These are phyloP conservation scores for Saraca asoca DNA, from an alignment of 331 rosid species.

Conservation along the genomic window DNA sequence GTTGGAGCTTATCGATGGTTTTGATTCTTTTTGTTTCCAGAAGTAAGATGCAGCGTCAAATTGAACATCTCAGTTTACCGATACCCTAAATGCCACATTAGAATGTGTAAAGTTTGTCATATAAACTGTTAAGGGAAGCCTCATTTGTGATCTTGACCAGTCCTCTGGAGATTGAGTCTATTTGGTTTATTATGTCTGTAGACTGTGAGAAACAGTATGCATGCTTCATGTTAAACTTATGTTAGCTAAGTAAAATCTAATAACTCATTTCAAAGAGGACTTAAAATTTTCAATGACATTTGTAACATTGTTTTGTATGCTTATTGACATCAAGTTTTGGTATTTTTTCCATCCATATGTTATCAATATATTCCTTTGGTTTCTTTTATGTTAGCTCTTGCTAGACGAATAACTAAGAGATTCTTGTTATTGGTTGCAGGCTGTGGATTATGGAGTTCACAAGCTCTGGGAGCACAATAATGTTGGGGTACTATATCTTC, in stretches of 20 bases:
- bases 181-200: neutral
- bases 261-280: neutral
- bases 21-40: too few relatives aligned
- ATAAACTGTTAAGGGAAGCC: neutral
- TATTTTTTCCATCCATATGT: neutral
- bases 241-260: neutral
- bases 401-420: neutral
- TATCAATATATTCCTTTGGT: neutral
- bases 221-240: neutral
- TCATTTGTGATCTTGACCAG: neutral
- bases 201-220: neutral
- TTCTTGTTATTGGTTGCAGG: constrained; percentile 52
- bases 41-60: neutral
- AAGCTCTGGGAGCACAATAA: constrained; percentile 86
- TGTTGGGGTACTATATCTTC: constrained; percentile 67
- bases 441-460: constrained; percentile 92
- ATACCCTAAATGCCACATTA: neutral
- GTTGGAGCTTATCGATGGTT: too few relatives aligned
- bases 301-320: neutral
- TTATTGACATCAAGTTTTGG: neutral
- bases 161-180: neutral
- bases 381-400: neutral
- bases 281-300: neutral
- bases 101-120: neutral
- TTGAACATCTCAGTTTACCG: neutral